phyloP scores from a whole-genome alignment of 768 basidiomycete genomes.

The Boletus reticulatus region DNA sequence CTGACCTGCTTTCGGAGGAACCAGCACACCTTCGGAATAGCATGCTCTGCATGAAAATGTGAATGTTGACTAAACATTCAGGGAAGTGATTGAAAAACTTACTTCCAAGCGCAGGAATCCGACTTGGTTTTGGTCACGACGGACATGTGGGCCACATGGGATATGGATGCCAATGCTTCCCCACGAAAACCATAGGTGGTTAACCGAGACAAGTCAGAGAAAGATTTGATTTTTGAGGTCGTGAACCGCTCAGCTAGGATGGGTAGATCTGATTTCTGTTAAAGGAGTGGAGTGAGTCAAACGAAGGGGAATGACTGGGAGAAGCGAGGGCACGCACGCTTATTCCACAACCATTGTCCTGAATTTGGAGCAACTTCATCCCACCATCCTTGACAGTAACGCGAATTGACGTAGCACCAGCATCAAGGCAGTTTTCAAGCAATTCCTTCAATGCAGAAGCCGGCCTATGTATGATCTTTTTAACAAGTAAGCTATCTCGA shows the following conservation, averaged over 20 bases:
- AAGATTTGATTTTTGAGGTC: slow-evolving; percentile 87
- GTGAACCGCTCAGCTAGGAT: slow-evolving; percentile 94
- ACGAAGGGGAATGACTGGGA: neutral
- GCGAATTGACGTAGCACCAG: slow-evolving; percentile 81
- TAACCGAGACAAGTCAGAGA: slow-evolving; percentile 81
- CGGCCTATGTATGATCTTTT: slow-evolving; percentile 82
- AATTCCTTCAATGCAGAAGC: slow-evolving; percentile 95
- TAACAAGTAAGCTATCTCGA: slow-evolving; percentile 16
- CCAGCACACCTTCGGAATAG: slow-evolving; percentile 76
- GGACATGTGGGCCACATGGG: slow-evolving; percentile 85
- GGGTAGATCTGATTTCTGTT: slow-evolving; percentile 81
- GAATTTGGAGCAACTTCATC: slow-evolving; percentile 90
- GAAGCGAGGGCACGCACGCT: slow-evolving; percentile 50
- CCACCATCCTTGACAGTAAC: slow-evolving; percentile 94
- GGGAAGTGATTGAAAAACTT: slow-evolving; percentile 30
- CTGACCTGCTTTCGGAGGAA: slow-evolving; percentile 67
- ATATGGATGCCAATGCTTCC: slow-evolving; percentile 94
- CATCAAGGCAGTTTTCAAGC: slow-evolving; percentile 94
- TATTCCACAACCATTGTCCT: slow-evolving; percentile 96
- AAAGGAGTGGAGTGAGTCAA: neutral
- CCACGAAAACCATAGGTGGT: slow-evolving; percentile 96
- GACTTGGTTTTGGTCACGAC: slow-evolving; percentile 87
- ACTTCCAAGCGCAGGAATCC: slow-evolving; percentile 93
- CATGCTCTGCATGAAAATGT: slow-evolving; percentile 53
- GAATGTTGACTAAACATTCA: slow-evolving; percentile 1